Evolutionary conservation across 176 grass and related monocot genomes (phyloP).

Genomic region (Carex pumila): DNA sequence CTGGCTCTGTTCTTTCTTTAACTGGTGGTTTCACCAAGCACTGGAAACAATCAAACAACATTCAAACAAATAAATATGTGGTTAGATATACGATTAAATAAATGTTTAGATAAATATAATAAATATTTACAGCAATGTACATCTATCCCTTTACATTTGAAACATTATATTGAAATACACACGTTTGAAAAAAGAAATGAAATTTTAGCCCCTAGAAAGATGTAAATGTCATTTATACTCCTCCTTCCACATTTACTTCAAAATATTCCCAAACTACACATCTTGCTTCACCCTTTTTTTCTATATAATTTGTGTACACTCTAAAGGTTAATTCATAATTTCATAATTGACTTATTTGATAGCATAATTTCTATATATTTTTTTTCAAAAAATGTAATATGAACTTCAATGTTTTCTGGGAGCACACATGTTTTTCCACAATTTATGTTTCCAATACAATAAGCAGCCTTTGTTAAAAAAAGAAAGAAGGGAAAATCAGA

Average conservation of each 20-base stretch:
- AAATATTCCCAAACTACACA: neutral
- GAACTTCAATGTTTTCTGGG: neutral
- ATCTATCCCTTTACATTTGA: neutral
- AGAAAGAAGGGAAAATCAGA: neutral
- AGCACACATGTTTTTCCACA: neutral
- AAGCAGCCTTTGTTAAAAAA: neutral
- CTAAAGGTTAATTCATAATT: neutral
- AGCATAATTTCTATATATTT: neutral
- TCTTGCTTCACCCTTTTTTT: neutral
- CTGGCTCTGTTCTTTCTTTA: conserved; percentile 77
- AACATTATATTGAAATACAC: neutral
- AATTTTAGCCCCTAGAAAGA: neutral
- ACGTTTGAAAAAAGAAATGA: neutral
- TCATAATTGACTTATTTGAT: neutral
- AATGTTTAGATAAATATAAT: neutral
- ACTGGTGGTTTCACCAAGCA: conserved; percentile 56
- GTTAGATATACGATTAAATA: neutral
- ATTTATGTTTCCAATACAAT: neutral
- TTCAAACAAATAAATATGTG: neutral
- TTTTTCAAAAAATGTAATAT: neutral
- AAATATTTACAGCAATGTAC: neutral
- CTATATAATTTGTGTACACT: neutral
- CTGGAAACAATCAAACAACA: conserved; percentile 29
- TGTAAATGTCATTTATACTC: neutral
- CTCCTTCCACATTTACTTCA: neutral